Percentiles rank a stretch among this genome's conserved stretches.
Evolutionary conservation across 2,329 filamentous ascomycete species (phyloP).

Genomic region (Aspergillus pseudotamarii): DNA sequence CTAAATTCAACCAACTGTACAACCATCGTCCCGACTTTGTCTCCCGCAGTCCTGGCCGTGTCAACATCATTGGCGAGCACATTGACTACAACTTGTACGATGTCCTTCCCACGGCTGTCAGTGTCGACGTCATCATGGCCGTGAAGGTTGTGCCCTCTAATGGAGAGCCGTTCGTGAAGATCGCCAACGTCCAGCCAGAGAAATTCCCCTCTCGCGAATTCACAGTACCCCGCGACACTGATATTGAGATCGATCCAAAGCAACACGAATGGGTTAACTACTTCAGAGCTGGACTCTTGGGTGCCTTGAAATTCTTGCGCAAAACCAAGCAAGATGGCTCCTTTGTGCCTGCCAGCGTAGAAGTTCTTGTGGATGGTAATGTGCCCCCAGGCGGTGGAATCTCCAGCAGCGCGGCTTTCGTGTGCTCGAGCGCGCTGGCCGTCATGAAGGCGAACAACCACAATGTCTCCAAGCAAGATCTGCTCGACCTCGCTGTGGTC

Average conservation of each 20-base stretch:
- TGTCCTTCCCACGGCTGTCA: constrained; percentile 93
- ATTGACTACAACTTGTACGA: constrained; percentile 98
- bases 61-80: constrained; percentile 99
- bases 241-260: constrained; percentile 79
- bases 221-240: constrained; percentile 62
- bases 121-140: constrained; percentile 85
- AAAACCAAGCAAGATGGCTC: constrained; percentile 62
- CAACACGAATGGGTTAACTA: constrained; percentile 97
- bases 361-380: constrained; percentile 85
- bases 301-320: constrained; percentile 76
- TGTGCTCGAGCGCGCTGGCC: constrained; percentile 84
- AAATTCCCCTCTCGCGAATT: constrained; percentile 80
- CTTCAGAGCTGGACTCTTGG: constrained; percentile 88
- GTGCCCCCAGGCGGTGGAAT: constrained; percentile 91
- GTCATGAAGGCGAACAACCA: constrained; percentile 85
- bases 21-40: constrained; percentile 76
- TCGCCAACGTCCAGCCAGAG: constrained; percentile 75
- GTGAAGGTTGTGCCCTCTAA: constrained; percentile 57
- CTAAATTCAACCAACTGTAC: constrained; percentile 71
- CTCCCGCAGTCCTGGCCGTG: constrained; percentile 85
- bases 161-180: constrained; percentile 66
- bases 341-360: constrained; percentile 75
- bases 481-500: constrained; percentile 91
- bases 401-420: constrained; percentile 91
- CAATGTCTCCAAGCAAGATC: constrained; percentile 82